Percentiles rank a stretch among this genome's conserved stretches.
Evolutionary conservation across 73 alveolate genomes (phyloP).

Genomic region (Breviolum minutum): DNA sequence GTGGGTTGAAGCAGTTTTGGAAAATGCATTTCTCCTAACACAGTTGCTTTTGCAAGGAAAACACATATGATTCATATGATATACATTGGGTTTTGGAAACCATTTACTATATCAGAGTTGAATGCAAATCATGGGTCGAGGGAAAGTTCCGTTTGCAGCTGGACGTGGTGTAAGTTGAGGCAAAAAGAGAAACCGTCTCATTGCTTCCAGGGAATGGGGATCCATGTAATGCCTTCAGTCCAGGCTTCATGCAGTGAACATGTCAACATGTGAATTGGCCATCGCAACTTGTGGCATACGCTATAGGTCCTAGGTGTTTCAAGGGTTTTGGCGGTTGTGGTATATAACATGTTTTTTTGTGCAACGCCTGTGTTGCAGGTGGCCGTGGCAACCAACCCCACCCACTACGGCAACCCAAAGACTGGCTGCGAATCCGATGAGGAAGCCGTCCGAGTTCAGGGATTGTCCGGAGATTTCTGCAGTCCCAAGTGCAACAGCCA

Average conservation of each 20-base stretch:
- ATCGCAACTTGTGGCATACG: too few relatives aligned
- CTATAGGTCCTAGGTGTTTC: too few relatives aligned
- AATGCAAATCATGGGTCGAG: too few relatives aligned
- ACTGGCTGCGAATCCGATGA: constrained; percentile 89
- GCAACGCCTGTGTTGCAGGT: constrained; percentile 7
- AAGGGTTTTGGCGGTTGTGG: too few relatives aligned
- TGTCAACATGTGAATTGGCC: too few relatives aligned
- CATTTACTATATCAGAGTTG: too few relatives aligned
- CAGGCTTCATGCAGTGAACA: neutral
- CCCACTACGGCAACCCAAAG: constrained; percentile 77
- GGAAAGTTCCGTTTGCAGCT: too few relatives aligned
- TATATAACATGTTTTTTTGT: too few relatives aligned
- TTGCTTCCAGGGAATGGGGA: too few relatives aligned
- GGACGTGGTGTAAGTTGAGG: too few relatives aligned
- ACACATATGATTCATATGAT: neutral
- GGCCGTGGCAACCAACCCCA: constrained; percentile 81
- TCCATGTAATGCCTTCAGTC: neutral
- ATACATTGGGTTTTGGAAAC: too few relatives aligned
- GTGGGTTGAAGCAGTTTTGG: neutral
- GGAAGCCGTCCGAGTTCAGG: constrained; percentile 68
- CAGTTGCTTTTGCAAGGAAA: neutral
- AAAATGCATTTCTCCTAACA: neutral
- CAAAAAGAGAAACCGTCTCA: too few relatives aligned
- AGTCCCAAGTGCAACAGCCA: constrained; percentile 86
- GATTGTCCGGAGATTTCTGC: constrained; percentile 83